phyloP scores from a whole-genome alignment of 257 asterid genomes.

The Nicotiana knightiana region DNA sequence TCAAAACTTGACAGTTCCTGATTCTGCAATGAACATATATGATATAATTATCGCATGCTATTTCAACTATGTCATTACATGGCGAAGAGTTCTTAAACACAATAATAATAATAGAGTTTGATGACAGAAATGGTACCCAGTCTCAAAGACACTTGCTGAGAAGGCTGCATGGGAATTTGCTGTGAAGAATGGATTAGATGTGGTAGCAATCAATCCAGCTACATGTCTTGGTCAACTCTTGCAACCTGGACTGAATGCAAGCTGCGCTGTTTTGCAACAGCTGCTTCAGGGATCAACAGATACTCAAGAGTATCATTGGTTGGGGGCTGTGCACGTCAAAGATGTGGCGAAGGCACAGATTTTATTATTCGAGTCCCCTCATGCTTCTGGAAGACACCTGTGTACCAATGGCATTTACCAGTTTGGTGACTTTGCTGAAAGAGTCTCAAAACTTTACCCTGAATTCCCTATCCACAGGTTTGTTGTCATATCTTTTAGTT shows the following conservation, averaged over 20 bases:
- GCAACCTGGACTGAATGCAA: constrained; percentile 75
- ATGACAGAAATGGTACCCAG: constrained; percentile 84
- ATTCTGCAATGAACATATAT: not conserved
- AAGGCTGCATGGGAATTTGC: constrained; percentile 82
- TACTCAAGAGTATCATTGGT: constrained; percentile 79
- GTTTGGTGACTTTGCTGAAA: constrained; percentile 66
- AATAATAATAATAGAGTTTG: not conserved
- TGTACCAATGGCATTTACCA: constrained; percentile 87
- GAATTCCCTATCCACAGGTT: constrained; percentile 78
- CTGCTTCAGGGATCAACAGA: constrained; percentile 72
- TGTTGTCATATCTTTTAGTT: constrained; percentile 1
- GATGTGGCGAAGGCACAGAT: constrained; percentile 82
- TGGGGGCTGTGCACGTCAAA: constrained; percentile 89
- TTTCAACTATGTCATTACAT: not conserved
- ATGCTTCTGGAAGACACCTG: constrained; percentile 74
- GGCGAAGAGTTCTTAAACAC: not conserved
- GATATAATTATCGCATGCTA: not conserved
- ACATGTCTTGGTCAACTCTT: constrained; percentile 72
- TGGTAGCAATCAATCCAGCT: constrained; percentile 73
- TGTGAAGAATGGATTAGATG: constrained; percentile 46
- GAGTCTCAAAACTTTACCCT: constrained; percentile 51
- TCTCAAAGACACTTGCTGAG: constrained; percentile 83
- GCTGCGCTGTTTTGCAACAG: constrained; percentile 76
- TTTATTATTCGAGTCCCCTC: constrained; percentile 49
- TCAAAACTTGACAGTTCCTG: not conserved